Evolutionary conservation across 805 yeast species (phyloP), one percentile per base, ranked within the genome.

Genomic region (Scheffersomyces amazonensis): DNA sequence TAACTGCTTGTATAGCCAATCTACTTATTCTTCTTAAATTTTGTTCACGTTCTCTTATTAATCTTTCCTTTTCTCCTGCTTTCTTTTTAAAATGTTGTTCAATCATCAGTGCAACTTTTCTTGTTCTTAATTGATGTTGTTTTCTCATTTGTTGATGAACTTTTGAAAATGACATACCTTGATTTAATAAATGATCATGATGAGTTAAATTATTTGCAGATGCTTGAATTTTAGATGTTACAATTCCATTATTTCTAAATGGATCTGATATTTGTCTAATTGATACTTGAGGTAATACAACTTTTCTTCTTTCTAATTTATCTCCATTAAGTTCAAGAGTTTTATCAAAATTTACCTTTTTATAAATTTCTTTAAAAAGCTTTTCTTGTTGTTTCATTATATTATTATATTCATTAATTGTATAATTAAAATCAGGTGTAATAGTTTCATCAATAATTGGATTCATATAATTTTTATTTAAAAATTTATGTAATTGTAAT

Each of bases 51-150:
- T 85, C 95, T 47, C 81, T 81, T 16, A 75, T 74, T 41, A 80
- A 77, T 41, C 95, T 76, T 48, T 91, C 98, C 47, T 86, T 87
- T 31, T 95, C 96, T 41, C 96, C 96, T 0, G 83, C 80, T 34
- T 86, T 74, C 56, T 90, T 81, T 49, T 84, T 85, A 69, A 88
- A 91, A 64, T 93, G 90, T 34, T 73, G 79, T 44, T 91, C 97
- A 16, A 93, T 69, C 86, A 88, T 85, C 32, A 72, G 80, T 0
- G 96, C 83, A 5, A 89, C 75, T 46, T 79, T 85, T 50, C 80
- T 77, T 2, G 87, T 79, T 47, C 80, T 73, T n/a, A 82, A 75
- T 12, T 80, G 75, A 45, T 83, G 85, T 18, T 76, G 74, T 40
- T 70, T 78, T 39, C 86, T 72, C 40, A 76, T 72, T 43, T 83